Evolutionary conservation across 2,329 filamentous ascomycete genomes (phyloP).

Genomic region (Hypocrella siamensis): DNA sequence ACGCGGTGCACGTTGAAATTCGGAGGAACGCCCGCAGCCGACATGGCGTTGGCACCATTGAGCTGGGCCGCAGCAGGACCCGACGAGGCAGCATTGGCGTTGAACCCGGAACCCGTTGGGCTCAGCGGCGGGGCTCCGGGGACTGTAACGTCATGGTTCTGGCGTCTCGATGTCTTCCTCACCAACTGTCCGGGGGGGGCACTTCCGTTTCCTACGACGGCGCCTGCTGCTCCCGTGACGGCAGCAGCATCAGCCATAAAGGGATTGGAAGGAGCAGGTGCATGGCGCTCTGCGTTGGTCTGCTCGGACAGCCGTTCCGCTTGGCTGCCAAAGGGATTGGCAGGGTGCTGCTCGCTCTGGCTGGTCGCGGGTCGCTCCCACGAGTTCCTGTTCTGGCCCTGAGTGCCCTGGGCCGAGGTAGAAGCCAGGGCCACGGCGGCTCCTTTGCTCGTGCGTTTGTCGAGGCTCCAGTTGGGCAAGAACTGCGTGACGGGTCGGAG

Average conservation of each 20-base stretch:
- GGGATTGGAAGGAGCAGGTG: slow-evolving; percentile 12
- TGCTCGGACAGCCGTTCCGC: slow-evolving; percentile 33
- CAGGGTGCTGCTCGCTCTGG: slow-evolving; percentile 32
- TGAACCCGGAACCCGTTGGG: slow-evolving; percentile 48
- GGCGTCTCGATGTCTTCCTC: slow-evolving; percentile 42
- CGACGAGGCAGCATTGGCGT: slow-evolving; percentile 36
- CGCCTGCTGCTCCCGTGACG: slow-evolving; percentile 19
- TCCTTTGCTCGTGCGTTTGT: slow-evolving; percentile 34
- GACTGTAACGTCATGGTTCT: slow-evolving; percentile 38
- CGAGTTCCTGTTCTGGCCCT: slow-evolving; percentile 17
- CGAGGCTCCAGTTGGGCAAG: slow-evolving; percentile 42
- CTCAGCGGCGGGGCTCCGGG: slow-evolving; percentile 31
- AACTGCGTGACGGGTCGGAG: slow-evolving; percentile 76
- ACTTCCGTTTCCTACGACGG: too few relatives aligned
- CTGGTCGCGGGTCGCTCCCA: slow-evolving; percentile 33
- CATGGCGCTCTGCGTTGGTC: slow-evolving; percentile 17
- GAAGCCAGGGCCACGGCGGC: slow-evolving; percentile 23
- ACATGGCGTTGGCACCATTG: slow-evolving; percentile 40
- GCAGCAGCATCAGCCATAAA: slow-evolving; percentile 21
- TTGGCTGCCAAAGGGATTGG: slow-evolving; percentile 58
- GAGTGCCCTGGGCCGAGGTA: slow-evolving; percentile 7
- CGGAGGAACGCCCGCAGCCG: slow-evolving; percentile 43
- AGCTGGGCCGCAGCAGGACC: slow-evolving; percentile 22
- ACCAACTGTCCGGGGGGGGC: slow-evolving; percentile 23
- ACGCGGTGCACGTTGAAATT: slow-evolving; percentile 69